Conservation (phyloP, 2,329 filamentous ascomycete species). For the Colletotrichum aenigma region DNA sequence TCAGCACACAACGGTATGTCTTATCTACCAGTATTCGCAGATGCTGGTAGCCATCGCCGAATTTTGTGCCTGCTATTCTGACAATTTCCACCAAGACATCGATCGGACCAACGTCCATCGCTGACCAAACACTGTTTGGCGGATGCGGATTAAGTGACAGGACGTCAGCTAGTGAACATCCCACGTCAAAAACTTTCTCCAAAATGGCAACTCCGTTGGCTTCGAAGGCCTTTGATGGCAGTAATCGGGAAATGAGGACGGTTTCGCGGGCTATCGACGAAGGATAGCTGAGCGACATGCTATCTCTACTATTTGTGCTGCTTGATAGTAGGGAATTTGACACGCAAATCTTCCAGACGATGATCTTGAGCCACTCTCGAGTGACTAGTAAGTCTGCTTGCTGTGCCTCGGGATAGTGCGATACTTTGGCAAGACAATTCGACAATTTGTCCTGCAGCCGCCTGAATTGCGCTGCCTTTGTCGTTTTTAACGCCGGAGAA, state of each 20-base stretch:
- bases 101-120: not conserved
- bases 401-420: conserved; percentile 21
- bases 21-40: not conserved
- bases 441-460: not conserved
- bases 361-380: conserved; percentile 29
- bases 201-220: conserved; percentile 36
- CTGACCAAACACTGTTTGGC: not conserved
- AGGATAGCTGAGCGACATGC: conserved; percentile 30
- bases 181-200: conserved; percentile 37
- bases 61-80: not conserved
- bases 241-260: conserved; percentile 23
- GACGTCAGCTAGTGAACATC: conserved; percentile 33
- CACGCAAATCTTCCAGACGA: conserved; percentile 31
- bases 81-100: not conserved
- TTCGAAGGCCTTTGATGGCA: conserved; percentile 30
- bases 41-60: not conserved
- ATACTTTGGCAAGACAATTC: not conserved
- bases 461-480: not conserved
- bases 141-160: not conserved
- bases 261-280: conserved; percentile 28
- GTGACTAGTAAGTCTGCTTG: conserved; percentile 29
- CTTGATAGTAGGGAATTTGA: conserved; percentile 23
- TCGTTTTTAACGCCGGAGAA: not conserved
- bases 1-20: not conserved
- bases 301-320: conserved; percentile 16